Percentiles rank a stretch among this genome's conserved stretches.
Evolutionary conservation across 352 stramenopile species (phyloP).

Genomic region (Nothophytophthora sp.): DNA sequence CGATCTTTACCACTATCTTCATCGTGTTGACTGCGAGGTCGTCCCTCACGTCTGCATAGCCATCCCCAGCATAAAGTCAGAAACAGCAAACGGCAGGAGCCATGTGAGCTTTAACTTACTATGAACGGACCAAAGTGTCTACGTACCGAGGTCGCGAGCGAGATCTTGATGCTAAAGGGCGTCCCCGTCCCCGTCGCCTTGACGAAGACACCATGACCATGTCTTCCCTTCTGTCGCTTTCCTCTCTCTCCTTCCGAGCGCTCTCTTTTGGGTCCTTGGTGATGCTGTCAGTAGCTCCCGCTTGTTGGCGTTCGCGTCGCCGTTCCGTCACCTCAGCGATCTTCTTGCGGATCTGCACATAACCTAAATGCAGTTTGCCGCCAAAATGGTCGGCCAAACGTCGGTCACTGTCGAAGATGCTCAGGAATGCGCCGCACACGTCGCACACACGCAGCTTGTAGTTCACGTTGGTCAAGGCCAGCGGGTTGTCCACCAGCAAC

Average conservation of each 20-base stretch:
- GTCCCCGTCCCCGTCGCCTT: too few species aligned
- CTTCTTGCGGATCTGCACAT: conserved; percentile 88
- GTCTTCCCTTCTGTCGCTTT: neutral
- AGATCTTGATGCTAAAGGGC: conserved; percentile 1
- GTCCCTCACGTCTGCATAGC: conserved; percentile 10
- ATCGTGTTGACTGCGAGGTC: conserved; percentile 1
- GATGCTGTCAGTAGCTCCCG: neutral
- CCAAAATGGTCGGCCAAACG: conserved; percentile 91
- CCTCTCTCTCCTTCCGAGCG: neutral
- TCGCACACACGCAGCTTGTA: conserved; percentile 91
- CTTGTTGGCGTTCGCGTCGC: conserved; percentile 23
- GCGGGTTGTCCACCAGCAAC: conserved; percentile 11
- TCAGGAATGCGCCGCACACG: conserved; percentile 91
- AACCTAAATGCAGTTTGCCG: conserved; percentile 91
- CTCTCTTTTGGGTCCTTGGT: neutral
- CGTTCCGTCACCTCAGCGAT: conserved; percentile 66
- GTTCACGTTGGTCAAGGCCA: conserved; percentile 46
- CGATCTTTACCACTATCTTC: neutral
- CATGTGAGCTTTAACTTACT: too few species aligned
- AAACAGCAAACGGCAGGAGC: too few species aligned
- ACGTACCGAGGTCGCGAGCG: conserved; percentile 22
- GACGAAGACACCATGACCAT: neutral
- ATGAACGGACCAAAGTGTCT: neutral
- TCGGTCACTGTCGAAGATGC: conserved; percentile 92
- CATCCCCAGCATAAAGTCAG: too few species aligned